A percentile compares a stretch with the other conserved stretches of the same genome.
Conservation (phyloP, 2,329 filamentous ascomycete genomes). For the Amphichorda felina region DNA sequence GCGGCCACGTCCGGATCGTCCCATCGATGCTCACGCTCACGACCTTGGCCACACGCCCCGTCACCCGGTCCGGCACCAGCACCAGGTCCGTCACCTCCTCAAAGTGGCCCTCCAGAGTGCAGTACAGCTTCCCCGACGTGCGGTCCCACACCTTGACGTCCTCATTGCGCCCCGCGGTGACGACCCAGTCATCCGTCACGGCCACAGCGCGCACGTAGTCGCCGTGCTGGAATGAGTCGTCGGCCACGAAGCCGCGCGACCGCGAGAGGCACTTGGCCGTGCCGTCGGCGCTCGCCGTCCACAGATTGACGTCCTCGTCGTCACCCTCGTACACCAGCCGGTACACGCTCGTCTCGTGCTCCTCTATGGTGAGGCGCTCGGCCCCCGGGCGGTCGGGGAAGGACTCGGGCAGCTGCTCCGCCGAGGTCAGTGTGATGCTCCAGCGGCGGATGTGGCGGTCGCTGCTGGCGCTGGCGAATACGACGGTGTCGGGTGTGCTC, state of each 20-base stretch:
- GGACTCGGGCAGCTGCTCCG: slow-evolving; percentile 41
- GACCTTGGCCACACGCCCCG: slow-evolving; percentile 25
- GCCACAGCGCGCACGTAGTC: slow-evolving; percentile 83
- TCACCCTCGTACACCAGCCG: slow-evolving; percentile 58
- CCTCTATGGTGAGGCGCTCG: slow-evolving; percentile 46
- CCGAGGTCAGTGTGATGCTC: slow-evolving; percentile 43
- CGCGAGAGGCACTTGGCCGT: slow-evolving; percentile 71
- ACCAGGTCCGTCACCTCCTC: slow-evolving; percentile 83
- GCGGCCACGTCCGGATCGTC: slow-evolving; percentile 74
- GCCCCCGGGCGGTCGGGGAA: slow-evolving; percentile 26
- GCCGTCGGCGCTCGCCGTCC: slow-evolving; percentile 89
- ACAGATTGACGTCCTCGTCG: slow-evolving; percentile 59
- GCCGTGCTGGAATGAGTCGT: slow-evolving; percentile 66
- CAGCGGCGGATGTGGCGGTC: slow-evolving; percentile 72
- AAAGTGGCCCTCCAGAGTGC: slow-evolving; percentile 71
- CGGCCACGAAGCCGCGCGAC: slow-evolving; percentile 53
- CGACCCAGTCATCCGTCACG: slow-evolving; percentile 62
- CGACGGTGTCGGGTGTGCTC: slow-evolving; percentile 33
- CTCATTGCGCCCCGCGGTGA: slow-evolving; percentile 86
- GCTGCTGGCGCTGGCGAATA: slow-evolving; percentile 70
- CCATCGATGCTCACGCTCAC: slow-evolving; percentile 84
- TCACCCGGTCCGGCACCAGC: slow-evolving; percentile 33
- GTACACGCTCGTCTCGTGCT: slow-evolving; percentile 88
- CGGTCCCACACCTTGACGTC: slow-evolving; percentile 84
- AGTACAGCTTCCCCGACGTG: slow-evolving; percentile 58